Evolutionary conservation across 371 early-diverging fungal genomes (phyloP), one percentile per base, ranked within the genome.

Genomic region (Phascolomyces articulosus): DNA sequence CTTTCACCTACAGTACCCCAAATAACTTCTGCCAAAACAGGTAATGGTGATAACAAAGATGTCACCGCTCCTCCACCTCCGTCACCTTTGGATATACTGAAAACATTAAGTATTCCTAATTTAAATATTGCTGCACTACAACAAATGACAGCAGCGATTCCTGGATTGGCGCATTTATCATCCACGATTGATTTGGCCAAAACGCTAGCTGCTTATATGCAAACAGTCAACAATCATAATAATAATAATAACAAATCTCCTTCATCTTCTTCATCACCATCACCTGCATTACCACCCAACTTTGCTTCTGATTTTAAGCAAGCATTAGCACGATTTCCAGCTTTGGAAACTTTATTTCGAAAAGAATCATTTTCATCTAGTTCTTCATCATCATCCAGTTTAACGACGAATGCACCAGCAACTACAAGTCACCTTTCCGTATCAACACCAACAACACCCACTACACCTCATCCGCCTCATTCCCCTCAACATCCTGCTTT

Each of bases 91-190:
- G 71, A 79, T 51, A 40, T 73, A 2, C 38, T 74, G 0, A 78
- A 72, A 65, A 68, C 76, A 3, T 69, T 73, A 65, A 73, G 72
- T 31, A 70, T 73, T 11, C 77, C 74, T 41, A 77, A 74, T 51
- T 57, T 80, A 3, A 81, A 81, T 48, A 64, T 81, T 31, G 71
- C 73, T 7, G 74, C 82, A 13, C 59, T 81, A 3, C 82, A 82
- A 28, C 82, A 82, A 61, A 64, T 79, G 70, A 69, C 75, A 18
- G 62, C 77, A 0, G 73, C 68, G n/a, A 72, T 79, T 47, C 77
- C 79, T 7, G 68, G 71, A 27, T 40, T 79, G 23, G 70, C 74
- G 2, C 75, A 76, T 58, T 48, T 73, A 15, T 63, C 77, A 20
- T 73, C 77, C 6, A 75, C 74, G 4, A 63, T 79, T 54, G 81